Evolutionary conservation across 768 basidiomycete species (phyloP), one percentile per base, ranked within the genome.

Genomic region (Rossbeevera mucosa): DNA sequence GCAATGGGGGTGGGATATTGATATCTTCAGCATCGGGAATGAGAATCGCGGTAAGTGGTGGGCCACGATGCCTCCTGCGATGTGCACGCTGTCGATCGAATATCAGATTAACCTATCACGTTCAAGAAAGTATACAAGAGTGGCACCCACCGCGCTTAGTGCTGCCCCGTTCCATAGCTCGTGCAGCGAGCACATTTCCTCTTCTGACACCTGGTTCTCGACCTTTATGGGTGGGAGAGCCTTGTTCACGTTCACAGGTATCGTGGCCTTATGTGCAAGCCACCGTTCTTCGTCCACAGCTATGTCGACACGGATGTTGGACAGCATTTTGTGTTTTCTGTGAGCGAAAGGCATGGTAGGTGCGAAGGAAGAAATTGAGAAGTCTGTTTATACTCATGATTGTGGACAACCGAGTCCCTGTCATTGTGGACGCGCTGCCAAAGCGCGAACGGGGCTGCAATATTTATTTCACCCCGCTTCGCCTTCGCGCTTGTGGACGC

Each of bases 101-200:
- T 11, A 51, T 63, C 44, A 57, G 11, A 51, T 63, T 42, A 57
- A 11, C 14, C 36, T 8, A n/a, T 20, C 3, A 14, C 2, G 18
- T 7, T 21, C 5, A 12, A 20, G 41, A 9, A 22, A 25, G 16
- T 7, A 16, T 6, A 20, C 9, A 3, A 9, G 28, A 33, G 18
- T 21, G 38, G 24, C 20, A 53, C 59, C 45, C 21, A 62, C 68
- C 11, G 63, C 59, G 33, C 58, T 56, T 7, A 66, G 36, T 20
- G 57, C 58, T 0, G 66, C 62, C 7, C 44, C 66, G 11, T 68
- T 65, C 66, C 66, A 68, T 22, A 61, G 54, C 12, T 59, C 55
- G 40, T 56, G 60, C 18, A 66, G 36, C 30, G 44, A 44, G 12
- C 25, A 16, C 51, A 60, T 53, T 12, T 68, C 66, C 44, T 52